These are phyloP conservation scores for Fusarium incarnatum DNA, from an alignment of 2,329 filamentous ascomycete genomes.

Conservation along the genomic window DNA sequence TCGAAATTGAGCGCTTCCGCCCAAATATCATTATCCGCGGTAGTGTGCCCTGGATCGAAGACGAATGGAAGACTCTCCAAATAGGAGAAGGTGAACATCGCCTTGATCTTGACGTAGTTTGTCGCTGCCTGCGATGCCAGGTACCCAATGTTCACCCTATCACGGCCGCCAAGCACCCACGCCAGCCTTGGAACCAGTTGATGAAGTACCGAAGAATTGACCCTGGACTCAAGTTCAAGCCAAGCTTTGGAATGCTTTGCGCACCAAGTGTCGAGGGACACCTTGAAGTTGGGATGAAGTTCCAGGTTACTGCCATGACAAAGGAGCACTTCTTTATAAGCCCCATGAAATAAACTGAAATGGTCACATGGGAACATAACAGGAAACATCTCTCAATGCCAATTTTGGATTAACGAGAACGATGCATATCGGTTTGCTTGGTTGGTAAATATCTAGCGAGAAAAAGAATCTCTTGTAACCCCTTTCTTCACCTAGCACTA, in stretches of 20 bases:
- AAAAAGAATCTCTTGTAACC: too few relatives aligned
- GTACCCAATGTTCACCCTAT: conserved; percentile 74
- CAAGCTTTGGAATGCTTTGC: conserved; percentile 75
- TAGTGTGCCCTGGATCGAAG: conserved; percentile 68
- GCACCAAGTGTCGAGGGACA: conserved; percentile 66
- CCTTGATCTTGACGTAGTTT: conserved; percentile 66
- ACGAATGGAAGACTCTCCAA: conserved; percentile 70
- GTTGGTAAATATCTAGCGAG: not conserved
- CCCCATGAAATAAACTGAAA: conserved; percentile 42
- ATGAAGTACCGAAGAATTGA: conserved; percentile 71
- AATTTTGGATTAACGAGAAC: not conserved
- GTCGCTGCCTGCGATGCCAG: conserved; percentile 69
- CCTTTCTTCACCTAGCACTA: not conserved
- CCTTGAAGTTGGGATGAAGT: conserved; percentile 67
- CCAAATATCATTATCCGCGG: conserved; percentile 72
- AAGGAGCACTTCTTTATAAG: conserved; percentile 58
- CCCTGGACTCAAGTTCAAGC: conserved; percentile 70
- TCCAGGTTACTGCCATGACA: conserved; percentile 69
- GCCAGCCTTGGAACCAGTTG: conserved; percentile 71
- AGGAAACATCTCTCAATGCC: not conserved
- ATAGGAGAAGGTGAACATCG: conserved; percentile 49
- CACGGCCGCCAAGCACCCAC: conserved; percentile 68
- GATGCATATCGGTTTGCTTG: not conserved
- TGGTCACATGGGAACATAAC: not conserved
- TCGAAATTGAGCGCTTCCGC: conserved; percentile 71